These are phyloP conservation scores for Starmerella bombicola DNA, from an alignment of 805 yeast genomes.

Conservation along the genomic window DNA sequence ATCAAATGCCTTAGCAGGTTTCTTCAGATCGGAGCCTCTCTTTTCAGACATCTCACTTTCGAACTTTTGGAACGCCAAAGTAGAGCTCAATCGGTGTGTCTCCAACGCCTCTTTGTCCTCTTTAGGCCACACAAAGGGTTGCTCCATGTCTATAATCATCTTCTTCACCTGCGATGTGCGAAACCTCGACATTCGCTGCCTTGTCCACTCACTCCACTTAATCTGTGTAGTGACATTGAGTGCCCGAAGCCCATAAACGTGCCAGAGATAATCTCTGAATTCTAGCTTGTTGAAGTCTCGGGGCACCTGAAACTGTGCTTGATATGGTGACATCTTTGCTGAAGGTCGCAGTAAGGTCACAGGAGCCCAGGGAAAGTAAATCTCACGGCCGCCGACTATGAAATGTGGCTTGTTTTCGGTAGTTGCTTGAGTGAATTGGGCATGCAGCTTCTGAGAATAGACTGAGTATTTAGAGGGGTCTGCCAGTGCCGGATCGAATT, in stretches of 20 bases:
- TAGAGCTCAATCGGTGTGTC: conserved; percentile 16
- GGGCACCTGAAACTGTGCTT: conserved; percentile 92
- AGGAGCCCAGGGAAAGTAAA: conserved; percentile 78
- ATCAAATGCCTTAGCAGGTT: conserved; percentile 60
- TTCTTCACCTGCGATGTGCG: conserved; percentile 75
- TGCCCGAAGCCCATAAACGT: conserved; percentile 81
- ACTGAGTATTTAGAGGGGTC: conserved; percentile 20
- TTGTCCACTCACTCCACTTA: conserved; percentile 53
- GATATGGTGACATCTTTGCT: conserved; percentile 95
- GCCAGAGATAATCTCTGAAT: conserved; percentile 82
- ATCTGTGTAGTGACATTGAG: conserved; percentile 78
- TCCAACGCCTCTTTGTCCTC: conserved; percentile 33
- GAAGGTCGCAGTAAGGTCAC: conserved; percentile 73
- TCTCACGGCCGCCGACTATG: conserved; percentile 59
- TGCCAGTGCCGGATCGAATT: conserved; percentile 11
- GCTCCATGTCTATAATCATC: conserved; percentile 92
- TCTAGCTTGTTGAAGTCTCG: conserved; percentile 86
- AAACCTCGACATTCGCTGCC: conserved; percentile 56
- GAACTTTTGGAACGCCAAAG: conserved; percentile 32
- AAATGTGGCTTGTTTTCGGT: conserved; percentile 58
- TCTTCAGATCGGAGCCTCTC: conserved; percentile 53
- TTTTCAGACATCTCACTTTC: conserved; percentile 39
- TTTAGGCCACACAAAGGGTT: conserved; percentile 92
- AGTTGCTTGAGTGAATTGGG: conserved; percentile 8
- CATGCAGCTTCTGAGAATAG: conserved; percentile 20